Evolutionary conservation across 139 green algal genomes (phyloP).

Genomic region (Edaphochlamys debaryana): DNA sequence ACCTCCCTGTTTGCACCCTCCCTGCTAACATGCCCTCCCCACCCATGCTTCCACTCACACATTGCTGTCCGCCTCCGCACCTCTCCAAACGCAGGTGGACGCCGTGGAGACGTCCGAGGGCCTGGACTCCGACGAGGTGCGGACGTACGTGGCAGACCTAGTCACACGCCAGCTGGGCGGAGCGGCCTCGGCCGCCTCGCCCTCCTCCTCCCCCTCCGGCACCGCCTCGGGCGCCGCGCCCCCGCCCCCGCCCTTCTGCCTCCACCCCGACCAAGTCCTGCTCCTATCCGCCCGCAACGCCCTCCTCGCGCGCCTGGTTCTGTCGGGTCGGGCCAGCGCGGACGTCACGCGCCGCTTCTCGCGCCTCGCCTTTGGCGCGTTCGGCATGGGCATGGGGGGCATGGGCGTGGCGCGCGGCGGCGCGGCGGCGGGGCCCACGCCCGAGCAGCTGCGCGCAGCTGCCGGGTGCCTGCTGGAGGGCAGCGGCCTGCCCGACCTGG

Average conservation of each 20-base stretch:
- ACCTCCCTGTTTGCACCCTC: too few relatives aligned
- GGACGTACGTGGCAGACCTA: slow-evolving; percentile 63
- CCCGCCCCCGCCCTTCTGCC: slow-evolving; percentile 38
- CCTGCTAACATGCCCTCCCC: too few relatives aligned
- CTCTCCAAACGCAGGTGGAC: slow-evolving; percentile 57
- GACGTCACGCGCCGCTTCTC: slow-evolving; percentile 59
- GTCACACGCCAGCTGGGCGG: slow-evolving; percentile 63
- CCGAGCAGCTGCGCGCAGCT: slow-evolving; percentile 39
- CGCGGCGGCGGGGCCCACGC: slow-evolving; percentile 7
- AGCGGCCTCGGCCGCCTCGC: background rate
- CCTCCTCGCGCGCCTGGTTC: slow-evolving; percentile 72
- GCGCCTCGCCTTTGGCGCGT: slow-evolving; percentile 69
- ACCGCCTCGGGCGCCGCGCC: background rate
- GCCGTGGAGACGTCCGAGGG: slow-evolving; percentile 60
- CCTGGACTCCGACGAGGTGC: slow-evolving; percentile 65
- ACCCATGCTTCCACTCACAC: too few relatives aligned
- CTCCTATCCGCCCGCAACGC: slow-evolving; percentile 76
- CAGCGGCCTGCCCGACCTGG: slow-evolving; percentile 71
- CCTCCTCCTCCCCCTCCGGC: background rate
- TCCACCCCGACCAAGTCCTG: slow-evolving; percentile 75
- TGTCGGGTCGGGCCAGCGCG: slow-evolving; percentile 42
- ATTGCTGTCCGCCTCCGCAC: too few relatives aligned
- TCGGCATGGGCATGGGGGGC: slow-evolving; percentile 10
- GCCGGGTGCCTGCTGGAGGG: slow-evolving; percentile 68
- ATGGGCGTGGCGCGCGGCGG: background rate